These are phyloP conservation scores for Cyclostephanos tholiformis DNA, from an alignment of 108 stramenopile genomes.

Conservation along the genomic window DNA sequence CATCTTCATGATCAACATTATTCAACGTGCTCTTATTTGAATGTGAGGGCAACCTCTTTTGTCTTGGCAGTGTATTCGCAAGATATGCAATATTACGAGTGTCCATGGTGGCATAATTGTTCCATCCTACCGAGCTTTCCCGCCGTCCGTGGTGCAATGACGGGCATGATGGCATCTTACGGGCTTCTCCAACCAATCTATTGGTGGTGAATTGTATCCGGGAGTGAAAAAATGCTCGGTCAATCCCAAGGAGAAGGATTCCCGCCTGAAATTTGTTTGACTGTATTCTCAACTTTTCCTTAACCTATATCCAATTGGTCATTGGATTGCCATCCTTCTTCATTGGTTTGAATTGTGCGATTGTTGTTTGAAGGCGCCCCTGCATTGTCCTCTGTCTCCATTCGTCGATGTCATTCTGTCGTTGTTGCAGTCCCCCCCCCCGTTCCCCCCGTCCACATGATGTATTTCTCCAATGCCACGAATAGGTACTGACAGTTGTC, in stretches of 20 bases:
- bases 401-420: not conserved
- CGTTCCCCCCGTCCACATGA: slow-evolving; percentile 38
- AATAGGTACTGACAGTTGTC: slow-evolving; percentile 40
- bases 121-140: not conserved
- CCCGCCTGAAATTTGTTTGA: slow-evolving; percentile 23
- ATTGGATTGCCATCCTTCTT: slow-evolving; percentile 48
- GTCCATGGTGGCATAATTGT: not conserved
- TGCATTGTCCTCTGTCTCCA: too few species aligned
- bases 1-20: too few species aligned
- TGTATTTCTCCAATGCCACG: slow-evolving; percentile 27
- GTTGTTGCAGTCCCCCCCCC: slow-evolving; percentile 10
- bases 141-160: slow-evolving; percentile 12
- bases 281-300: slow-evolving; percentile 41
- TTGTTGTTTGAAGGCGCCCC: slow-evolving; percentile 27
- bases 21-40: slow-evolving; percentile 1
- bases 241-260: slow-evolving; percentile 8
- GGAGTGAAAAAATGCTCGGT: not conserved
- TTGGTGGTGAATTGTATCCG: slow-evolving; percentile 19
- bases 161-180: slow-evolving; percentile 36
- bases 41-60: not conserved
- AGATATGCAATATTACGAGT: too few species aligned
- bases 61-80: slow-evolving; percentile 13
- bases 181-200: slow-evolving; percentile 49
- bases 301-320: slow-evolving; percentile 49
- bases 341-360: slow-evolving; percentile 51